Base-by-base conservation (phyloP, 2,329 filamentous ascomycete genomes). In the Scedosporium apiospermum region DNA sequence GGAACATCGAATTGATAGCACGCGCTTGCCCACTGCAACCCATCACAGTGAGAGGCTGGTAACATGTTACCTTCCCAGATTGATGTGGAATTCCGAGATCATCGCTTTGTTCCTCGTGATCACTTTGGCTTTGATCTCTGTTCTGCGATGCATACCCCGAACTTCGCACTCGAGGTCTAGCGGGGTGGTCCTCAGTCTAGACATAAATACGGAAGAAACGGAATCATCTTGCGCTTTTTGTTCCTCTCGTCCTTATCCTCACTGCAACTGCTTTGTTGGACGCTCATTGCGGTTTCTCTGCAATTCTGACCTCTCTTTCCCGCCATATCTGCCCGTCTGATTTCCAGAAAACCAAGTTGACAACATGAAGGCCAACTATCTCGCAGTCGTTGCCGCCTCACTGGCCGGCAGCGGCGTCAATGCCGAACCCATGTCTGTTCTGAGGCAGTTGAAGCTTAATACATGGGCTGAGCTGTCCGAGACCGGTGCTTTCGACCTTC, bases 401-500 rank as follows among this genome's bases (percentile, higher is more conserved):
- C n/a, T 49, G 7, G 16, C 44, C 2, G n/a, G 44, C 16, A 9
- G 44, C 14, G 44, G 16, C 44, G 30, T 34, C 30, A 49, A 18
- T 3, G 44, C n/a, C 9, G 44, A 49, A 10, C 44, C 44, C n/a
- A 49, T 49, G 44, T 21, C 44, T 49, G 44, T 49, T 3, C 44
- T 49, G 18, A 49, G 44, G 18, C 44, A 49, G 44, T 12, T 49
- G 18, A 49, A 49, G 16, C 44, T 49, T 16, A 49, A 49, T 14
- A 49, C 44, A 21, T 49, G n/a, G 44, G n/a, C 44, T n/a, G 44
- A 49, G 44, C 44, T 18, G 44, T 49, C 18, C 18, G 44, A 49
- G 55, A 61, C 60, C 7, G 67, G 67, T 12, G 60, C 57, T 12
- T 69, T 68, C 62, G 67, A 65, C 61, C 10, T 61, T 34, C 51